Base-by-base conservation (phyloP, 2,329 filamentous ascomycete genomes). In the Metarhizium album region DNA sequence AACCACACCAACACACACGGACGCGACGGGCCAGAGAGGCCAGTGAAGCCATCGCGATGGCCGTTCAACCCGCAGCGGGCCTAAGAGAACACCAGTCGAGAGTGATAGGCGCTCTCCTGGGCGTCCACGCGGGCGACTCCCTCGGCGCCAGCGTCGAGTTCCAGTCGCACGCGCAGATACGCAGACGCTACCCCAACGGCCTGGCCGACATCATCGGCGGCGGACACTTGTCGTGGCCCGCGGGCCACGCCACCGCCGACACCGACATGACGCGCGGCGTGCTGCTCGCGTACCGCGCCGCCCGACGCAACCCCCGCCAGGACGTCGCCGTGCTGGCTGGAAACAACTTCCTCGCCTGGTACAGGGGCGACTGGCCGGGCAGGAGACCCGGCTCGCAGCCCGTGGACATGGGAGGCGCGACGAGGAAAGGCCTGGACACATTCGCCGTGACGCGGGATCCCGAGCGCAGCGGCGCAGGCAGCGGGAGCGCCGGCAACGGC, bases 141-240 rank as follows among this genome's bases (percentile, higher is more conserved):
- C 67, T 76, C 1, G 73, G 73, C 49, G 71, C 72, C 2, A 70
- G 71, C 0, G 53, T 72, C 45, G 72, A 76, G 57, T 76, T 75
- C 57, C 29, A 50, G 8, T 46, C 62, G 13, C 70, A 69, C 61
- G 45, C 53, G 0, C 14, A 49, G 3, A 69, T 74, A 47, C 56
- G 58, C 16, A n/a, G 43, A 1, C 6, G 50, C 1, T 63, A 70
- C 51, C 72, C 72, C n/a, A 46, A 57, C 1, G 69, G 67, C 16
- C 54, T 71, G 2, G 66, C 67, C 40, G 63, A 68, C 9, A 73
- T 75, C 33, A 56, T 71, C 18, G 73, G 72, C 46, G 73, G 73
- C 46, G 73, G 73, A 0, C 52, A 58, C 2, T 74, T 75, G 51
- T 11, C 42, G 20, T 75, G 72, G 72, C 51, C 65, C 0, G 53